A percentile compares a stretch with the other conserved stretches of the same genome.
These are phyloP conservation scores for Xylaria sp. DNA, from an alignment of 495 filamentous ascomycete genomes.

Conservation along the genomic window DNA sequence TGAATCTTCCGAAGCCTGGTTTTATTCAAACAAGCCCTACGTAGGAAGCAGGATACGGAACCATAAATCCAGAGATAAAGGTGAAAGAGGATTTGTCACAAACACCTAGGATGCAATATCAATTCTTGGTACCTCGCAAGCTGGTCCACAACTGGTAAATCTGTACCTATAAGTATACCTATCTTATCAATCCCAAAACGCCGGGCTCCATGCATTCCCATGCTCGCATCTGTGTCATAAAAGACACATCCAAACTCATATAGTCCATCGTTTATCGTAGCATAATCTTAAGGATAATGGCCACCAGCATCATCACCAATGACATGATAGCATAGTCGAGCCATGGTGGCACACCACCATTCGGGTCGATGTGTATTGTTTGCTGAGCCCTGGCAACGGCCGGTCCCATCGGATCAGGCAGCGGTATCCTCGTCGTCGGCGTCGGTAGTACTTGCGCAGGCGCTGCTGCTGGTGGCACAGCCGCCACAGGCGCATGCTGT, in stretches of 20 bases:
- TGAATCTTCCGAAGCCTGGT: not conserved
- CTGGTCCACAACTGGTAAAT: not conserved
- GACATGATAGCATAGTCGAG: constrained; percentile 66
- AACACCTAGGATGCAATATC: not conserved
- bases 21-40: not conserved
- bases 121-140: not conserved
- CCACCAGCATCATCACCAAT: constrained; percentile 56
- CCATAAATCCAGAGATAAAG: not conserved
- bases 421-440: constrained; percentile 47
- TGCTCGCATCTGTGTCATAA: not conserved
- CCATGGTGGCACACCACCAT: constrained; percentile 61
- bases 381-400: constrained; percentile 5
- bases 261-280: constrained; percentile 16
- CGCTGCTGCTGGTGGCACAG: constrained; percentile 24
- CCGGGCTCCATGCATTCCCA: constrained; percentile 20
- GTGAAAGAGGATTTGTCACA: not conserved
- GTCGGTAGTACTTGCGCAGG: constrained; percentile 44
- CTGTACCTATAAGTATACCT: not conserved
- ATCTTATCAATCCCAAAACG: constrained; percentile 4
- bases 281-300: constrained; percentile 58
- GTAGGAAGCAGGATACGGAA: not conserved
- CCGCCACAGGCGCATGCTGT: constrained; percentile 24
- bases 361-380: constrained; percentile 32
- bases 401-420: constrained; percentile 34
- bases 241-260: not conserved